A percentile compares a stretch with the other conserved stretches of the same genome.
phyloP scores from a whole-genome alignment of 805 yeast genomes.

The Yarrowia sp. region DNA sequence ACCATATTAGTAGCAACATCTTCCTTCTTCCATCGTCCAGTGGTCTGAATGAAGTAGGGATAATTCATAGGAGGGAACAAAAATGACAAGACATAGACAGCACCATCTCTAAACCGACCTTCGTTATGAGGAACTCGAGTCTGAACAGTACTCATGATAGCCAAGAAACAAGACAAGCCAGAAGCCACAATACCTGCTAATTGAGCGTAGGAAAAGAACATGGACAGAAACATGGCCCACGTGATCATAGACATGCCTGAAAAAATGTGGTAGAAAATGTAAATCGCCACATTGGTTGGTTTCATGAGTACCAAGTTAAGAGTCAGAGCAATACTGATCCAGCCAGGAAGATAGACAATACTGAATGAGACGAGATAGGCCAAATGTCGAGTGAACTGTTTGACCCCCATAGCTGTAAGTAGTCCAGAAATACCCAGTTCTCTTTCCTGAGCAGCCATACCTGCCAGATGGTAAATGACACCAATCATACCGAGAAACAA shows the following conservation, averaged over 20 bases:
- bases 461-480: conserved; percentile 40
- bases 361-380: conserved; percentile 38
- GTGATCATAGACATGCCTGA: conserved; percentile 39
- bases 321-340: conserved; percentile 38
- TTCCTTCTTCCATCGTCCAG: conserved; percentile 37
- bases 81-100: conserved; percentile 36
- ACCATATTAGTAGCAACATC: conserved; percentile 33
- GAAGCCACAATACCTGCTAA: conserved; percentile 40
- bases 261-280: conserved; percentile 38
- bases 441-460: conserved; percentile 39
- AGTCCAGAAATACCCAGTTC: conserved; percentile 38
- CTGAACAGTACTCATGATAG: conserved; percentile 38
- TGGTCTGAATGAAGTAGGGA: conserved; percentile 38
- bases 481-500: conserved; percentile 41
- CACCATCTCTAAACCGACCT: conserved; percentile 34
- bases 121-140: conserved; percentile 32
- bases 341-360: conserved; percentile 38
- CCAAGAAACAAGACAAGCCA: conserved; percentile 38
- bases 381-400: conserved; percentile 34
- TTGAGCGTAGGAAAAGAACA: conserved; percentile 38
- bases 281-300: conserved; percentile 34
- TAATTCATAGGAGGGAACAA: conserved; percentile 42
- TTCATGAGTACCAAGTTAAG: conserved; percentile 34
- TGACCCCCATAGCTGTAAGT: conserved; percentile 39
- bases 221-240: conserved; percentile 37